Evolutionary conservation across 2,329 filamentous ascomycete genomes (phyloP).

Genomic region (Cladophialophora immunda): DNA sequence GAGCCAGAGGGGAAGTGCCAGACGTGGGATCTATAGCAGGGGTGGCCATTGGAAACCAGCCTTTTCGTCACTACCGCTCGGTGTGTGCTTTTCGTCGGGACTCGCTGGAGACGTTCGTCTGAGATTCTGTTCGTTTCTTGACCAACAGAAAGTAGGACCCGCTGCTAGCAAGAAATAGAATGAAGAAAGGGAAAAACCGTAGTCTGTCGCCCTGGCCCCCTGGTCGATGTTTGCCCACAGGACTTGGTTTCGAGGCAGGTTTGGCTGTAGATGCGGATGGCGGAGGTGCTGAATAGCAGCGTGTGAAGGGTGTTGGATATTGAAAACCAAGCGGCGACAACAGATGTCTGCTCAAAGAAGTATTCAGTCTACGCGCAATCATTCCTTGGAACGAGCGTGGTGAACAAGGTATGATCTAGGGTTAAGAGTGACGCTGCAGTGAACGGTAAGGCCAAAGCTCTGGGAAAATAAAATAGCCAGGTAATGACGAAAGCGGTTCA

Average conservation of each 20-base stretch:
- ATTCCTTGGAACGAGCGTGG: constrained; percentile 27
- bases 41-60: constrained; percentile 25
- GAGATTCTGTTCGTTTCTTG: constrained; percentile 47
- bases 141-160: constrained; percentile 62
- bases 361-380: constrained; percentile 14
- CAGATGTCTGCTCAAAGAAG: constrained; percentile 17
- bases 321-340: constrained; percentile 8
- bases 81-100: constrained; percentile 45
- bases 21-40: constrained; percentile 37
- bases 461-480: not conserved
- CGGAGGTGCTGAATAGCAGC: constrained; percentile 27
- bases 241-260: constrained; percentile 7
- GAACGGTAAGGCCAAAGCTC: not conserved
- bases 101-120: constrained; percentile 26
- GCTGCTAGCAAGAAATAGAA: constrained; percentile 58
- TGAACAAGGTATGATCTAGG: not conserved
- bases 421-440: not conserved
- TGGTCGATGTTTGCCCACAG: constrained; percentile 30
- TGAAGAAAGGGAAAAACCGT: constrained; percentile 50
- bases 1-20: constrained; percentile 32
- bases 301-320: constrained; percentile 4
- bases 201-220: constrained; percentile 34
- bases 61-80: constrained; percentile 29
- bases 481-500: not conserved
- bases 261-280: constrained; percentile 18